These are phyloP conservation scores for Phytopythium mirpurense DNA, from an alignment of 352 stramenopile species.

Conservation along the genomic window DNA sequence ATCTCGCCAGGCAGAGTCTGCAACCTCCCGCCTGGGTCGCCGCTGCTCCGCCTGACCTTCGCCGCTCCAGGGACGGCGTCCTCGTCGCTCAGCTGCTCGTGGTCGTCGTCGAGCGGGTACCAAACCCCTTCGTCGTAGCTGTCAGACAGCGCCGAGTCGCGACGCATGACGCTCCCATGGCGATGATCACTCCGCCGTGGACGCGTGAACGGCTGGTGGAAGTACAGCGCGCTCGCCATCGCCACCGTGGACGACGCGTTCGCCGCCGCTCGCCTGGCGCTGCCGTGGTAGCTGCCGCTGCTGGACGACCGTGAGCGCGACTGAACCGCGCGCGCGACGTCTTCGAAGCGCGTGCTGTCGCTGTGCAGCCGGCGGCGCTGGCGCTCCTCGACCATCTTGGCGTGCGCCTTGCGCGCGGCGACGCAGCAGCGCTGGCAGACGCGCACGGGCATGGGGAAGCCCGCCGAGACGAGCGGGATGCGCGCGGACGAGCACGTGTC, in stretches of 20 bases:
- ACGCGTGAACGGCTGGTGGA: constrained; percentile 13
- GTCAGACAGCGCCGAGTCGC: background rate
- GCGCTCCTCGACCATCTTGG: constrained; percentile 57
- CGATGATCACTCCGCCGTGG: constrained; percentile 1
- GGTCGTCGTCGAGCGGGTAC: constrained; percentile 17
- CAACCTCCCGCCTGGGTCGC: constrained; percentile 19
- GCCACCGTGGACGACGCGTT: constrained; percentile 7
- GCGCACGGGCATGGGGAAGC: constrained; percentile 64
- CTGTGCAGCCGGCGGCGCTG: constrained; percentile 29
- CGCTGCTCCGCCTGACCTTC: background rate
- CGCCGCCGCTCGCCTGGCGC: constrained; percentile 1
- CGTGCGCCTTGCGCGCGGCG: constrained; percentile 63
- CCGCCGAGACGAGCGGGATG: constrained; percentile 68
- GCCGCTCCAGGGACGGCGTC: no score
- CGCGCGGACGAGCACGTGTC: constrained; percentile 76
- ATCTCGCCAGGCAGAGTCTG: constrained; percentile 65
- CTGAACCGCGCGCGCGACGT: background rate
- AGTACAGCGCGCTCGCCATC: constrained; percentile 17
- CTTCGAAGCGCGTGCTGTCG: constrained; percentile 9
- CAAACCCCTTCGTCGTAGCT: constrained; percentile 4
- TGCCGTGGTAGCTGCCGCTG: background rate
- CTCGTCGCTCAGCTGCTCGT: constrained; percentile 6
- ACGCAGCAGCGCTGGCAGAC: constrained; percentile 80
- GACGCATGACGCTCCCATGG: background rate
- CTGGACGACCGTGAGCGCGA: constrained; percentile 2